Evolutionary conservation across 331 rosid species (phyloP).

Genomic region (Erythrophleum ivorense): DNA sequence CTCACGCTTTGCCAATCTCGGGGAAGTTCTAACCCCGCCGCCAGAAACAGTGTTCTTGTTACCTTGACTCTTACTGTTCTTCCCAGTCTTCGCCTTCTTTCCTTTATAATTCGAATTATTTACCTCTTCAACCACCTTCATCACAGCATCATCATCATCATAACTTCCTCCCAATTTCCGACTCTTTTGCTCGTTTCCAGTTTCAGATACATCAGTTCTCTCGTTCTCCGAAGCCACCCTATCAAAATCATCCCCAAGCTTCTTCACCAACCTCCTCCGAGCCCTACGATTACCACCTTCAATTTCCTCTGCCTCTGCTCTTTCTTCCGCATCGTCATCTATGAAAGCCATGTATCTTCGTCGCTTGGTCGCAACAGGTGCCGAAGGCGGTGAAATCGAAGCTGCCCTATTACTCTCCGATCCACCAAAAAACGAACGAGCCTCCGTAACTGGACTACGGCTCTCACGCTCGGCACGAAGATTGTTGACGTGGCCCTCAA

Average conservation of each 20-base stretch:
- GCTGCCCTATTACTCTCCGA: neutral
- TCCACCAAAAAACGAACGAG: slow-evolving; percentile 1
- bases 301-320: neutral
- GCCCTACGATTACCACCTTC: neutral
- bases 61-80: slow-evolving; percentile 17
- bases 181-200: neutral
- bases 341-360: slow-evolving; percentile 49
- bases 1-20: slow-evolving; percentile 53
- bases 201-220: neutral
- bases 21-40: slow-evolving; percentile 52
- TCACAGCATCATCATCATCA: slow-evolving; percentile 26
- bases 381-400: slow-evolving; percentile 64
- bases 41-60: slow-evolving; percentile 34
- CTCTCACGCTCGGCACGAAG: slow-evolving; percentile 64
- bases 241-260: slow-evolving; percentile 80
- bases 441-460: neutral
- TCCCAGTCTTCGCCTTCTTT: slow-evolving; percentile 24
- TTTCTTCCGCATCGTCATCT: slow-evolving; percentile 31
- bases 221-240: slow-evolving; percentile 62
- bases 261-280: slow-evolving; percentile 67
- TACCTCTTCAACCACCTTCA: slow-evolving; percentile 47
- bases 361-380: slow-evolving; percentile 60
- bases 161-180: slow-evolving; percentile 30
- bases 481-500: slow-evolving; percentile 65
- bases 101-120: slow-evolving; percentile 28